Evolutionary conservation across 2,329 filamentous ascomycete species (phyloP).

Genomic region (Diaporthe sp.): DNA sequence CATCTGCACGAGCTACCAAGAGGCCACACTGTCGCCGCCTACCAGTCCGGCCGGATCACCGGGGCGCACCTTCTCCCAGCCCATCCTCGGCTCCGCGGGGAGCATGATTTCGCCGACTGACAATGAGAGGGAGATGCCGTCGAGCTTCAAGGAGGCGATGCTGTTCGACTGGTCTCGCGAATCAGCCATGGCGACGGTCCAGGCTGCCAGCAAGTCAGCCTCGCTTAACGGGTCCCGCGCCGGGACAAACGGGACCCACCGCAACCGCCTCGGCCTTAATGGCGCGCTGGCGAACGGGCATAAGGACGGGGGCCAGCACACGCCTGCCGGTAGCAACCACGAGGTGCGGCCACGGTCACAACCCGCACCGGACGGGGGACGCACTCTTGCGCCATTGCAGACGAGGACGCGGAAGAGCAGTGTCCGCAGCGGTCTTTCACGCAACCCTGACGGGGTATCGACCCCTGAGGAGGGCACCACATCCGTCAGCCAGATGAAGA

Average conservation of each 20-base stretch:
- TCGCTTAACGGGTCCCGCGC: conserved; percentile 82
- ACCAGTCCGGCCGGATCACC: conserved; percentile 79
- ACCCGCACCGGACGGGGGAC: conserved; percentile 48
- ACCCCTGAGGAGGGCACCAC: conserved; percentile 54
- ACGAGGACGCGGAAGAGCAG: conserved; percentile 66
- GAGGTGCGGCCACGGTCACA: conserved; percentile 64
- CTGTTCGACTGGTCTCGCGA: conserved; percentile 85
- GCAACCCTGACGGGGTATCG: conserved; percentile 54
- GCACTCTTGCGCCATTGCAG: conserved; percentile 49
- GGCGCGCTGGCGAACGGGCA: conserved; percentile 56
- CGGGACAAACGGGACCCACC: conserved; percentile 67
- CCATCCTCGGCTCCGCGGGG: conserved; percentile 66
- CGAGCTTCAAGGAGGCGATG: conserved; percentile 79
- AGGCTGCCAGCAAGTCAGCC: conserved; percentile 76
- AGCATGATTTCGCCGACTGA: conserved; percentile 53
- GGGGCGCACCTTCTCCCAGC: conserved; percentile 71
- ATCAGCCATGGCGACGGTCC: conserved; percentile 74
- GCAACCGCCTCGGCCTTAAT: conserved; percentile 71
- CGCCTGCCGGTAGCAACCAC: conserved; percentile 63
- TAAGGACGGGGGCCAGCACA: conserved; percentile 50
- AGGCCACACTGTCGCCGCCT: conserved; percentile 72
- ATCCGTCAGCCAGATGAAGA: conserved; percentile 74
- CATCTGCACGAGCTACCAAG: conserved; percentile 79
- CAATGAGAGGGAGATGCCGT: conserved; percentile 70
- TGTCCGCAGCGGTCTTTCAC: conserved; percentile 64